A percentile compares a stretch with the other conserved stretches of the same genome.
Evolutionary conservation across 805 yeast species (phyloP).

Genomic region (Zygosaccharomyces bisporus): DNA sequence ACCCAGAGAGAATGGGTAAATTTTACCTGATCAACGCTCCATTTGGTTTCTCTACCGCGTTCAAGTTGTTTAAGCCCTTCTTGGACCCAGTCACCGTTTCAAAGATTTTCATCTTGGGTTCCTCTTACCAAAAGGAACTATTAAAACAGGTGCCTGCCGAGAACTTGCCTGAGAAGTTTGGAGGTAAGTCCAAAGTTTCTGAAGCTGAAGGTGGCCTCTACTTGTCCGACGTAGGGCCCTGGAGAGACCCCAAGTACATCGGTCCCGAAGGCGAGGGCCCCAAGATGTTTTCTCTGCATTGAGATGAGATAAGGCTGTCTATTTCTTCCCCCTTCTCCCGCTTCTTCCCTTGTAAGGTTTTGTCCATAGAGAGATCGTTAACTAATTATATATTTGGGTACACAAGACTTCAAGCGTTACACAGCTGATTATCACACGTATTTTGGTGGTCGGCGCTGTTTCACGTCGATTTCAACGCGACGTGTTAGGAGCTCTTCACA

Average conservation of each 20-base stretch:
- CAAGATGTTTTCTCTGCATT: constrained; percentile 38
- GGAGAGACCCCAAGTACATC: constrained; percentile 85
- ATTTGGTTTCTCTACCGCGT: constrained; percentile 93
- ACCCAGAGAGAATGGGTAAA: constrained; percentile 99
- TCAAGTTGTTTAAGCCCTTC: constrained; percentile 86
- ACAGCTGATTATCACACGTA: not conserved
- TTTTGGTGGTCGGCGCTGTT: not conserved
- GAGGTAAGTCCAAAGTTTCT: constrained; percentile 68
- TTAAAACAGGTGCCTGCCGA: constrained; percentile 90
- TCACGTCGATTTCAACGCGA: not conserved
- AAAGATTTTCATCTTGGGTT: constrained; percentile 84
- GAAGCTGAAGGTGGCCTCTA: constrained; percentile 76
- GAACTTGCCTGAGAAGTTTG: constrained; percentile 87
- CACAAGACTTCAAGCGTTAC: not conserved
- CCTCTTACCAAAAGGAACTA: constrained; percentile 73
- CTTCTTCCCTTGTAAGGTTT: not conserved
- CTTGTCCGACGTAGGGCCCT: constrained; percentile 91
- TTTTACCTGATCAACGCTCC: constrained; percentile 96
- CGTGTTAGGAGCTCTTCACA: not conserved
- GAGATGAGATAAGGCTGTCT: not conserved
- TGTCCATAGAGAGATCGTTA: not conserved
- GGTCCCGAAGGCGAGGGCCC: constrained; percentile 98
- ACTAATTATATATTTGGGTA: not conserved
- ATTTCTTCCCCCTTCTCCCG: not conserved
- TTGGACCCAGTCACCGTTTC: constrained; percentile 96